phyloP scores from a whole-genome alignment of 495 filamentous ascomycete species.

The Penicillium lividum region DNA sequence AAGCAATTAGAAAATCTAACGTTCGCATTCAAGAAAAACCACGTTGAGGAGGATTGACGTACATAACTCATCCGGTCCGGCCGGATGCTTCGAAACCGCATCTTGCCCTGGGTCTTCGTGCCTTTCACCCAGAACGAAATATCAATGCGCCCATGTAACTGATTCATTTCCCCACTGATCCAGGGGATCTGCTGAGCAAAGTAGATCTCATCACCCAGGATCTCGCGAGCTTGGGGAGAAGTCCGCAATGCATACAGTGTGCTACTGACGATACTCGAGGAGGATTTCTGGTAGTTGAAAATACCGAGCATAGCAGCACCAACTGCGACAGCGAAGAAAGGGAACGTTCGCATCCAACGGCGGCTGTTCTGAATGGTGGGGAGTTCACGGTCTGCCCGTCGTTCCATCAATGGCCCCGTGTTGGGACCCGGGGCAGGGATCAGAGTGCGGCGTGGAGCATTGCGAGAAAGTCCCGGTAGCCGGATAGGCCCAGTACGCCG shows the following conservation, averaged over 20 bases:
- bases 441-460: conserved; percentile 41
- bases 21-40: neutral
- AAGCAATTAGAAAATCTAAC: neutral
- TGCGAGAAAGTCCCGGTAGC: conserved; percentile 14
- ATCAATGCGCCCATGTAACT: conserved; percentile 88
- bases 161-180: conserved; percentile 92
- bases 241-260: conserved; percentile 91
- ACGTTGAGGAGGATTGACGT: conserved; percentile 29
- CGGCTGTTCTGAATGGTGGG: conserved; percentile 47
- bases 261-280: conserved; percentile 75
- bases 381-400: conserved; percentile 78
- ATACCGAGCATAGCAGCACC: conserved; percentile 71
- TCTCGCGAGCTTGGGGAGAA: conserved; percentile 66
- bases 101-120: conserved; percentile 66
- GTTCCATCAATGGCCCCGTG: conserved; percentile 72
- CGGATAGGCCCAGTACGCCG: conserved; percentile 22
- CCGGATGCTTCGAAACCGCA: conserved; percentile 79
- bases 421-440: conserved; percentile 50
- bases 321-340: conserved; percentile 60
- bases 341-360: conserved; percentile 55
- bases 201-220: conserved; percentile 90
- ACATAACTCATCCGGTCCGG: conserved; percentile 71
- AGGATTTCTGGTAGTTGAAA: conserved; percentile 98
- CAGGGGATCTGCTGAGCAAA: conserved; percentile 86
- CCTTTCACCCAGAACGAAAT: conserved; percentile 88